These are phyloP conservation scores for Pythium dissotocum DNA, from an alignment of 352 stramenopile species.

Conservation along the genomic window DNA sequence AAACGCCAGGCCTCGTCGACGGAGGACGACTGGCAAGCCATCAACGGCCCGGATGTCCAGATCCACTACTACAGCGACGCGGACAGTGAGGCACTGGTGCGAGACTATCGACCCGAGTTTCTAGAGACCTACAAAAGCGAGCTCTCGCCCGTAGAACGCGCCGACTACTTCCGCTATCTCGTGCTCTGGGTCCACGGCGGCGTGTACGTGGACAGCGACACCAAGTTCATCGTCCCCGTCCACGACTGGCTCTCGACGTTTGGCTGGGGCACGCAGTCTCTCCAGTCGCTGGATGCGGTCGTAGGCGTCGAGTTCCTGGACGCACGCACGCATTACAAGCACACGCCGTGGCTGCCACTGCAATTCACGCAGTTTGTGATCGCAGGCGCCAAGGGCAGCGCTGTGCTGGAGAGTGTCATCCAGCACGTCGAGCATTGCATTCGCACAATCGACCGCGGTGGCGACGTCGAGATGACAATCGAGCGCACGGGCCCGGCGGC, in stretches of 20 bases:
- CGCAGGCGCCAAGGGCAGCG: neutral
- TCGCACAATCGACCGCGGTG: neutral
- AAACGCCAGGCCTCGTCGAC: neutral
- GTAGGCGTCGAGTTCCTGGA: slow-evolving; percentile 15
- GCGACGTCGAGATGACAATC: slow-evolving; percentile 16
- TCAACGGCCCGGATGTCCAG: slow-evolving; percentile 1
- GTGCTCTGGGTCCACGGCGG: slow-evolving; percentile 15
- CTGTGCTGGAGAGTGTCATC: neutral
- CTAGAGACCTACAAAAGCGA: slow-evolving; percentile 3
- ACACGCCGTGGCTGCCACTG: slow-evolving; percentile 11
- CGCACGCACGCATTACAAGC: slow-evolving; percentile 3
- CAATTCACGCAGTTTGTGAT: slow-evolving; percentile 26
- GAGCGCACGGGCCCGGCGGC: slow-evolving; percentile 14
- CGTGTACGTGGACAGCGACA: slow-evolving; percentile 20
- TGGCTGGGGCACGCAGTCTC: slow-evolving; percentile 10
- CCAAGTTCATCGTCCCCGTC: slow-evolving; percentile 5
- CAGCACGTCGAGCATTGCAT: slow-evolving; percentile 13
- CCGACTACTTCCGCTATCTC: slow-evolving; percentile 23
- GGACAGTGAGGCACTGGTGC: slow-evolving; percentile 1
- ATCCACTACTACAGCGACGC: slow-evolving; percentile 18
- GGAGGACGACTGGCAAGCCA: neutral
- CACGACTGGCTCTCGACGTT: slow-evolving; percentile 11
- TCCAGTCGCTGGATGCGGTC: neutral
- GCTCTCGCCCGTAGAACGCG: slow-evolving; percentile 20
- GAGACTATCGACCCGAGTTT: slow-evolving; percentile 1